These are phyloP conservation scores for Crithidia thermophila DNA, from an alignment of 208 protist genomes.

Conservation along the genomic window DNA sequence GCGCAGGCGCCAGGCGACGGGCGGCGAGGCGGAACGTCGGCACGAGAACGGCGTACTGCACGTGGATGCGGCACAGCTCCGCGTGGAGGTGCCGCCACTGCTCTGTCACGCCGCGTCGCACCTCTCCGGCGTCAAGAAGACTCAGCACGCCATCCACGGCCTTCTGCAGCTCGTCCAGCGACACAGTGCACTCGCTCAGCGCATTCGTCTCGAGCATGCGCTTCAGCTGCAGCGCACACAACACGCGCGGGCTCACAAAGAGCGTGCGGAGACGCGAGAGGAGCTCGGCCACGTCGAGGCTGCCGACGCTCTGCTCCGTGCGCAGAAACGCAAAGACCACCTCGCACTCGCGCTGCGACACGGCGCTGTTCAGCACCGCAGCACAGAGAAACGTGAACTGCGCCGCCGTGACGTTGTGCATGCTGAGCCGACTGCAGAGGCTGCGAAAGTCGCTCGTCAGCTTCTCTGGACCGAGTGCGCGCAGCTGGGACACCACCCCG, in stretches of 20 bases:
- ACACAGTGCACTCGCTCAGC: slow-evolving; percentile 25
- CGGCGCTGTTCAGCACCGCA: slow-evolving; percentile 15
- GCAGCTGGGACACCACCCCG: slow-evolving; percentile 17
- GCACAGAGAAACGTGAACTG: slow-evolving; percentile 32
- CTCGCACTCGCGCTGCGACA: slow-evolving; percentile 27
- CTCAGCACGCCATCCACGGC: slow-evolving; percentile 15
- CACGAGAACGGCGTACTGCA: slow-evolving; percentile 21
- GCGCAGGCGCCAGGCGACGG: slow-evolving; percentile 11
- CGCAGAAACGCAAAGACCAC: slow-evolving; percentile 32
- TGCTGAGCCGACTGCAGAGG: slow-evolving; percentile 32
- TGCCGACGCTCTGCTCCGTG: slow-evolving; percentile 14
- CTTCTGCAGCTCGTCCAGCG: slow-evolving; percentile 22
- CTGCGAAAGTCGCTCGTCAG: slow-evolving; percentile 19
- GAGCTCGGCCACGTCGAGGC: slow-evolving; percentile 24
- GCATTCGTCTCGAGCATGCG: slow-evolving; percentile 26
- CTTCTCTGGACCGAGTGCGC: slow-evolving; percentile 1
- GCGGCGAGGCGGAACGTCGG: slow-evolving; percentile 17
- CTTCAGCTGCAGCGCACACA: slow-evolving; percentile 33
- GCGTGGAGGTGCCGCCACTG: slow-evolving; percentile 4
- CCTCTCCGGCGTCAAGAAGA: neutral
- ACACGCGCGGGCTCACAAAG: slow-evolving; percentile 20
- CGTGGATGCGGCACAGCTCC: slow-evolving; percentile 24
- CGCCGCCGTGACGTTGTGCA: slow-evolving; percentile 23
- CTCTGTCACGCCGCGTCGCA: neutral
- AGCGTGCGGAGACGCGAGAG: slow-evolving; percentile 28